A percentile compares a stretch with the other conserved stretches of the same genome.
phyloP scores from a whole-genome alignment of 1,284 basidiomycete genomes.

The Ustilago sp. region DNA sequence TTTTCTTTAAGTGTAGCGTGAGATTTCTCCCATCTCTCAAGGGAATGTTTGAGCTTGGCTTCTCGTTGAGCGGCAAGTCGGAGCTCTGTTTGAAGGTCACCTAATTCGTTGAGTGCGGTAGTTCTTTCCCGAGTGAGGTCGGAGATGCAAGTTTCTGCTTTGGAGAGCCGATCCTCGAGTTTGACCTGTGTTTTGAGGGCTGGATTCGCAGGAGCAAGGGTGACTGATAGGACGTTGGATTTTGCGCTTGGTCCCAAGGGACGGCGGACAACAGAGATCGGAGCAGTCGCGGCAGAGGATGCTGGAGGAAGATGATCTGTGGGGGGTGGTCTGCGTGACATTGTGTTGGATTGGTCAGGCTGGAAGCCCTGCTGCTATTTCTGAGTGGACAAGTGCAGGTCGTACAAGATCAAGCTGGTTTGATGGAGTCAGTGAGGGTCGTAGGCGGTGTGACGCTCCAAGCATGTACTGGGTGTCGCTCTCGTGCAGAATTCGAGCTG shows the following conservation, averaged over 20 bases:
- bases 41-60: conserved; percentile 40
- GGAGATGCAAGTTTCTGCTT: conserved; percentile 30
- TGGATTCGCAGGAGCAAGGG: conserved; percentile 8
- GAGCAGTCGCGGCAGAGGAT: conserved; percentile 9
- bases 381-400: background rate
- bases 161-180: conserved; percentile 37
- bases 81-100: conserved; percentile 48
- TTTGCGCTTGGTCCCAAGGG: conserved; percentile 39
- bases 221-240: conserved; percentile 23
- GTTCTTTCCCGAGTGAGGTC: conserved; percentile 40
- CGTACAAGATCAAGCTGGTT: too few species aligned
- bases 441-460: too few species aligned
- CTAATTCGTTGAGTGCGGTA: conserved; percentile 35
- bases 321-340: conserved; percentile 24
- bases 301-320: background rate
- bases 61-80: conserved; percentile 47
- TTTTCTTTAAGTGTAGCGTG: conserved; percentile 46
- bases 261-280: conserved; percentile 30
- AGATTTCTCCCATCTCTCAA: conserved; percentile 49
- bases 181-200: conserved; percentile 31
- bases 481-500: too few species aligned
- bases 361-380: conserved; percentile 19
- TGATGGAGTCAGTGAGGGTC: too few species aligned
- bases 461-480: too few species aligned
- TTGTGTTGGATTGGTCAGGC: conserved; percentile 21